Conservation (phyloP, 2,329 filamentous ascomycete genomes). For the Lachnellula cervina region DNA sequence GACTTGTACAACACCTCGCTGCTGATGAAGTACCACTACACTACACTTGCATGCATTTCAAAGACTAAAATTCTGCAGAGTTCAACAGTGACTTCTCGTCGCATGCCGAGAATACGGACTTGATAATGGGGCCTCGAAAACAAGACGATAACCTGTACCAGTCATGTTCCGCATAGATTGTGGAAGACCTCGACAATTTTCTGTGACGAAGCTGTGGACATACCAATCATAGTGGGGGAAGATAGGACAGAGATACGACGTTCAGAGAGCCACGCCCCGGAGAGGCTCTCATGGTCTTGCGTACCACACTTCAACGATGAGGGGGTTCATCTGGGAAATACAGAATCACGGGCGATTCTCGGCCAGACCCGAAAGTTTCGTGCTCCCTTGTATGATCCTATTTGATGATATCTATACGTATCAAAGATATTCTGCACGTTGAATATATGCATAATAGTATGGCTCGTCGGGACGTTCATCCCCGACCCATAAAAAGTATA, state of each 20-base stretch:
- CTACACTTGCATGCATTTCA: conserved; percentile 6
- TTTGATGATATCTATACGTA: neutral
- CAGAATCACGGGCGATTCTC: conserved; percentile 4
- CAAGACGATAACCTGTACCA: neutral
- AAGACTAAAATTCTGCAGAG: neutral
- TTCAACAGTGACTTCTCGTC: neutral
- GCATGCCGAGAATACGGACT: conserved; percentile 1
- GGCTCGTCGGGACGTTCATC: conserved; percentile 14
- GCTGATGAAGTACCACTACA: conserved; percentile 8
- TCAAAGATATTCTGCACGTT: neutral
- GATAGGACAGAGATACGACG: neutral
- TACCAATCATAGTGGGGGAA: neutral
- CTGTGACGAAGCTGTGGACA: neutral
- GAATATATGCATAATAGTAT: conserved; percentile 5
- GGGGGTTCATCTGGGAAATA: neutral
- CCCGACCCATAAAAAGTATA: conserved; percentile 10
- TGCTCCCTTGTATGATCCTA: neutral
- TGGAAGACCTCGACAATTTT: neutral
- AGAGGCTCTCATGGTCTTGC: neutral
- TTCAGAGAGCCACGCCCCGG: neutral
- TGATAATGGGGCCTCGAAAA: neutral
- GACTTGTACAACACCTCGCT: conserved; percentile 8
- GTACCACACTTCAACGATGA: neutral
- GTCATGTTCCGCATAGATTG: too few species aligned
- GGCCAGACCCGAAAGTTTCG: conserved; percentile 2